These are phyloP conservation scores for Elsinoe batatas DNA, from an alignment of 2,329 filamentous ascomycete genomes.

Conservation along the genomic window DNA sequence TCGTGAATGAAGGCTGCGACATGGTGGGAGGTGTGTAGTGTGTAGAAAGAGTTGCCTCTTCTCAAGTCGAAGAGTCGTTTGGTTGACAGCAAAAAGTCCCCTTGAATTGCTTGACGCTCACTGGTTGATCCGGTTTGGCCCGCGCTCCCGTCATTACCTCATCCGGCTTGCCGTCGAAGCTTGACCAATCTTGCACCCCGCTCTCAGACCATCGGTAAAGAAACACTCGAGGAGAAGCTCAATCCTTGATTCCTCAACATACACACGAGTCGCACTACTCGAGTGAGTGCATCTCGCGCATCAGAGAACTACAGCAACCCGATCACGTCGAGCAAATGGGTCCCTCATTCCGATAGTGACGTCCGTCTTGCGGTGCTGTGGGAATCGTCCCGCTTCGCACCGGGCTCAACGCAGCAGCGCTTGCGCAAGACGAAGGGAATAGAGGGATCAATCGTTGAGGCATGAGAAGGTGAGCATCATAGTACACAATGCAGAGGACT, in stretches of 20 bases:
- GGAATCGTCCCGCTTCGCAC: conserved; percentile 11
- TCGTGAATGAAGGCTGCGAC: conserved; percentile 63
- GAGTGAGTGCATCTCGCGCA: background rate
- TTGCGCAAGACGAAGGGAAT: background rate
- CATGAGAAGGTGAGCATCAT: conserved; percentile 6
- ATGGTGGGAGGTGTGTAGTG: conserved; percentile 37
- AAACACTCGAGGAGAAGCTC: background rate
- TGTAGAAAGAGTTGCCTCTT: conserved; percentile 24
- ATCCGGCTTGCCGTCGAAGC: conserved; percentile 9
- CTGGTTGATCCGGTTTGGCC: background rate
- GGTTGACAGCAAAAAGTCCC: conserved; percentile 9
- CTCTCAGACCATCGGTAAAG: conserved; percentile 5
- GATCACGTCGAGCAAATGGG: conserved; percentile 11
- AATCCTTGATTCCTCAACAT: background rate
- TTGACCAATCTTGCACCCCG: conserved; percentile 8
- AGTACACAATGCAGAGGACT: conserved; percentile 11
- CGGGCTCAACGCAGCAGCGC: background rate
- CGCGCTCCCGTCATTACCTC: conserved; percentile 1
- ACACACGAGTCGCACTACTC: background rate
- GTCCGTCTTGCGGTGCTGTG: conserved; percentile 7
- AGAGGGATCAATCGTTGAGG: background rate
- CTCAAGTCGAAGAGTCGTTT: conserved; percentile 15
- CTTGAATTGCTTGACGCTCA: conserved; percentile 5
- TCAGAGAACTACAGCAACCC: too few species aligned
- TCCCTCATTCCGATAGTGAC: conserved; percentile 4